These are phyloP conservation scores for Trapa incisa DNA, from an alignment of 345 rosid species.

Conservation along the genomic window DNA sequence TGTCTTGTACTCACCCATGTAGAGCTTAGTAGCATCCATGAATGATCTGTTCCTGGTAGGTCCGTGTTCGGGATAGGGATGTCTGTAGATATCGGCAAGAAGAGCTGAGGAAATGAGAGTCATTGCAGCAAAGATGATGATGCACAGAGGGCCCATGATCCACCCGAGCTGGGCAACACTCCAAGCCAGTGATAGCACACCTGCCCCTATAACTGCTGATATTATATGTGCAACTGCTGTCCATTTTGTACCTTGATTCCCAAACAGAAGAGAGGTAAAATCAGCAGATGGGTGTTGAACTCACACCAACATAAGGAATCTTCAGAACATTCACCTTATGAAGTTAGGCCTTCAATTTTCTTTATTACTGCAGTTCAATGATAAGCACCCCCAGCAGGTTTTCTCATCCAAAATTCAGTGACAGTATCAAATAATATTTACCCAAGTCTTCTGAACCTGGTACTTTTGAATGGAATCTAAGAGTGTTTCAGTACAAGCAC, in stretches of 20 bases:
- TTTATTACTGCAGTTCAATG: background rate
- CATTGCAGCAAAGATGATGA: conserved; percentile 33
- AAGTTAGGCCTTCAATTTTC: background rate
- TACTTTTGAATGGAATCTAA: background rate
- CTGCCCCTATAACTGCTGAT: conserved; percentile 76
- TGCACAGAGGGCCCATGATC: conserved; percentile 46
- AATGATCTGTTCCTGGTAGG: conserved; percentile 29
- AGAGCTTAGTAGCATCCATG: conserved; percentile 35
- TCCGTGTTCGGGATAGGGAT: conserved; percentile 41
- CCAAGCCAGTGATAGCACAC: conserved; percentile 72
- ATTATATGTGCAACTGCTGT: conserved; percentile 52
- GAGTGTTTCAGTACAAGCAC: background rate
- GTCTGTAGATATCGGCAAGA: conserved; percentile 40
- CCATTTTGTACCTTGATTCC: conserved; percentile 37
- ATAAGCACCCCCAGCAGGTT: background rate
- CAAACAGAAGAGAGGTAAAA: background rate
- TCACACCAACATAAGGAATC: background rate
- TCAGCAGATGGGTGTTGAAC: background rate
- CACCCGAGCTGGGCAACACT: conserved; percentile 58
- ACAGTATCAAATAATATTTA: background rate
- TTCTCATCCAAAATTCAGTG: background rate
- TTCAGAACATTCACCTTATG: background rate
- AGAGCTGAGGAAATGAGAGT: conserved; percentile 34
- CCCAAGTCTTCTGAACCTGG: background rate
- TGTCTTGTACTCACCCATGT: conserved; percentile 25